A percentile compares a stretch with the other conserved stretches of the same genome.
phyloP scores from a whole-genome alignment of 2,329 filamentous ascomycete species.

The Sarocladium brachiariae region DNA sequence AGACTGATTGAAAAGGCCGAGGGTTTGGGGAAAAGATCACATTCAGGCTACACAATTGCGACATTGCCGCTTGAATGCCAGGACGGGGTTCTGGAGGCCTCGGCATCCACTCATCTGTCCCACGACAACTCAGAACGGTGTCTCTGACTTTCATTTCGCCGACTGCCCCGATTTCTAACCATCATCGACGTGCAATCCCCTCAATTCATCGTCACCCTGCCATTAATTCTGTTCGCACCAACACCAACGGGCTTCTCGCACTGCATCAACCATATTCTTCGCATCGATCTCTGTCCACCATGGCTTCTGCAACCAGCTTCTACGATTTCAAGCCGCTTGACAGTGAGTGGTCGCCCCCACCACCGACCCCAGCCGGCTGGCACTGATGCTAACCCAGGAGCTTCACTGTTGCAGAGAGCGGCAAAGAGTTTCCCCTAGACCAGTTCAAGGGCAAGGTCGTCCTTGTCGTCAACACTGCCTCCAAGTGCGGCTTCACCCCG shows the following conservation, averaged over 20 bases:
- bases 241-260: not conserved
- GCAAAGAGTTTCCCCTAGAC: slow-evolving; percentile 60
- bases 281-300: slow-evolving; percentile 15
- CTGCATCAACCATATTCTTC: not conserved
- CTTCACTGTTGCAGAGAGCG: slow-evolving; percentile 37
- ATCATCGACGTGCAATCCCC: not conserved
- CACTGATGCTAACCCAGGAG: slow-evolving; percentile 1
- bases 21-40: not conserved
- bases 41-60: too few relatives aligned
- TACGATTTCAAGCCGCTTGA: slow-evolving; percentile 81
- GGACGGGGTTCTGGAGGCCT: not conserved
- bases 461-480: slow-evolving; percentile 94
- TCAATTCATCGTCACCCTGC: not conserved
- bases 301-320: slow-evolving; percentile 46
- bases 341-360: slow-evolving; percentile 49
- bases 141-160: not conserved
- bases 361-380: not conserved
- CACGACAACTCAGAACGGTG: not conserved
- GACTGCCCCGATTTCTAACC: not conserved
- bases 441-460: slow-evolving; percentile 86
- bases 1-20: too few relatives aligned
- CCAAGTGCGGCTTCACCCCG: slow-evolving; percentile 97
- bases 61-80: not conserved
- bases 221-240: not conserved
- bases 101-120: not conserved